Evolutionary conservation across 1,139 yeast genomes (phyloP).

Genomic region (Sugiyamaella castrensis): DNA sequence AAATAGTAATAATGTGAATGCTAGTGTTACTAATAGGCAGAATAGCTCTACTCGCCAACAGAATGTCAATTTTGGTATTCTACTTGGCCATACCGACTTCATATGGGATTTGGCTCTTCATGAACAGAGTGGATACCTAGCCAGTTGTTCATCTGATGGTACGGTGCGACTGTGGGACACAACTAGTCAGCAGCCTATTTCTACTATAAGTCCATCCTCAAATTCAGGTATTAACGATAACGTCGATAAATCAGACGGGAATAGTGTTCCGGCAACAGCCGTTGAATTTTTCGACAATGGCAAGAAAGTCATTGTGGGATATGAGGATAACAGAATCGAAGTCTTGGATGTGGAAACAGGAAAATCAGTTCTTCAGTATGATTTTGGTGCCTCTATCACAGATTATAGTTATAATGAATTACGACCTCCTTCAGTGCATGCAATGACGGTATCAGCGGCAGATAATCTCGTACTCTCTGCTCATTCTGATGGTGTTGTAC

Average conservation of each 20-base stretch:
- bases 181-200: constrained; percentile 3
- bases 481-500: constrained; percentile 22
- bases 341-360: constrained; percentile 31
- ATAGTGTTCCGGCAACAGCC: constrained; percentile 14
- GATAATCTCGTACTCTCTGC: constrained; percentile 14
- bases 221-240: constrained; percentile 7
- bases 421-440: constrained; percentile 2
- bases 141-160: constrained; percentile 32
- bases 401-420: constrained; percentile 5
- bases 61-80: constrained; percentile 12
- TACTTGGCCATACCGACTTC: constrained; percentile 25
- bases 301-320: constrained; percentile 27
- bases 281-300: constrained; percentile 23
- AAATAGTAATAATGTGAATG: constrained; percentile 2
- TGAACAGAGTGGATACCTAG: constrained; percentile 25
- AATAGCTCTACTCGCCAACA: too few species aligned
- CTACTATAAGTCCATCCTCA: not conserved
- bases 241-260: constrained; percentile 7
- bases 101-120: constrained; percentile 26
- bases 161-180: constrained; percentile 29
- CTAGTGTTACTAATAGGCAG: too few species aligned
- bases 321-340: constrained; percentile 28
- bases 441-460: constrained; percentile 4
- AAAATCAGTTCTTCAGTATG: constrained; percentile 21
- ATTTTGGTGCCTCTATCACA: constrained; percentile 12